These are phyloP conservation scores for Boletus sp. DNA, from an alignment of 768 basidiomycete genomes.

Conservation along the genomic window DNA sequence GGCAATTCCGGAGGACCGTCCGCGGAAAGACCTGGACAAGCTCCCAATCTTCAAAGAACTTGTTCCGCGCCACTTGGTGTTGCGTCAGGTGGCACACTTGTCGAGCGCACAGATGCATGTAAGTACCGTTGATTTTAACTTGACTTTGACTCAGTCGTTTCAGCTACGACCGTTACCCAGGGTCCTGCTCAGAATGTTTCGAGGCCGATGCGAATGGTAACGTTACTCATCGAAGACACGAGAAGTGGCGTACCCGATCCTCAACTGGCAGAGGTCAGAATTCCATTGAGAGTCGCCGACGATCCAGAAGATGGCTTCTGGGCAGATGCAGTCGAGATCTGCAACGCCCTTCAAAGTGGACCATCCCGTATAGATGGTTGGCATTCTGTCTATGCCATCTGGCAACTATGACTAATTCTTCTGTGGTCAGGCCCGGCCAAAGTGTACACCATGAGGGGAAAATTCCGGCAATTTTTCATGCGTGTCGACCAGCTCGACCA, in stretches of 20 bases:
- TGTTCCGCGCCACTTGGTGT: background rate
- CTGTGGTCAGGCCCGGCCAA: slow-evolving; percentile 55
- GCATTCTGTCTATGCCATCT: background rate
- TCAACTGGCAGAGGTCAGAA: slow-evolving; percentile 62
- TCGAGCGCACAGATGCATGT: slow-evolving; percentile 35
- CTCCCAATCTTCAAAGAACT: background rate
- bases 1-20: slow-evolving; percentile 1
- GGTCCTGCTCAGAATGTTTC: slow-evolving; percentile 10
- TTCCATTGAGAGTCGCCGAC: slow-evolving; percentile 50
- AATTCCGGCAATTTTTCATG: slow-evolving; percentile 67
- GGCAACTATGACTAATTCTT: background rate
- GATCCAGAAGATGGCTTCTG: slow-evolving; percentile 57
- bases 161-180: slow-evolving; percentile 13
- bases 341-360: slow-evolving; percentile 52
- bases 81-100: slow-evolving; percentile 3
- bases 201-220: slow-evolving; percentile 49
- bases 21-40: background rate
- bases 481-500: slow-evolving; percentile 51
- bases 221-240: slow-evolving; percentile 62
- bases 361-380: slow-evolving; percentile 70
- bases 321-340: slow-evolving; percentile 66
- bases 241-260: slow-evolving; percentile 52
- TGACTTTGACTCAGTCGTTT: slow-evolving; percentile 6
- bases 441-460: slow-evolving; percentile 62
- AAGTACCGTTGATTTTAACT: slow-evolving; percentile 10